A percentile compares a stretch with the other conserved stretches of the same genome.
These are phyloP conservation scores for Neurospora sp. DNA, from an alignment of 495 filamentous ascomycete species.

Conservation along the genomic window DNA sequence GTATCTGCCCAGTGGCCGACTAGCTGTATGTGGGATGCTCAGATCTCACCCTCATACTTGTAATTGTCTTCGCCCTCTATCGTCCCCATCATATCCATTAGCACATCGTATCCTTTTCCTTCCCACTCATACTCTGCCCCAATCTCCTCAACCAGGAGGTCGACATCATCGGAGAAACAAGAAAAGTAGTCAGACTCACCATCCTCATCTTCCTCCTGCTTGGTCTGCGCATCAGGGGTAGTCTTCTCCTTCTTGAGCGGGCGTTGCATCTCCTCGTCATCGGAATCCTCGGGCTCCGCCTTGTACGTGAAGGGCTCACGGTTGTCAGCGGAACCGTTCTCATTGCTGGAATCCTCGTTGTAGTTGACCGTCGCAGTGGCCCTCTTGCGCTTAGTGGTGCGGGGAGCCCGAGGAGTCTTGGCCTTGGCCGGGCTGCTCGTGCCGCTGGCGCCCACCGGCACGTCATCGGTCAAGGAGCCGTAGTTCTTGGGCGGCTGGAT, in stretches of 20 bases:
- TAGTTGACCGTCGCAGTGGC: not conserved
- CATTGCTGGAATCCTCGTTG: not conserved
- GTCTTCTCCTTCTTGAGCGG: not conserved
- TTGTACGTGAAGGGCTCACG: not conserved
- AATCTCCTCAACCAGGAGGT: not conserved
- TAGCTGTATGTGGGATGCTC: not conserved
- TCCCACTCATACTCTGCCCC: not conserved
- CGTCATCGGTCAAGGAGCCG: not conserved
- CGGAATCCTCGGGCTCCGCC: not conserved
- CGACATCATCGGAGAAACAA: not conserved
- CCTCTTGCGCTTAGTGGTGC: not conserved
- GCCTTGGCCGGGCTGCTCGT: not conserved
- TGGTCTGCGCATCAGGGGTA: not conserved
- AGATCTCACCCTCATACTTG: not conserved
- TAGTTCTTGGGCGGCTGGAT: conserved; percentile 18
- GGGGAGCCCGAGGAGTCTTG: not conserved
- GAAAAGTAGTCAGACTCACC: conserved; percentile 11
- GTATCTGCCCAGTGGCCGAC: not conserved
- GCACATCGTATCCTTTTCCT: not conserved
- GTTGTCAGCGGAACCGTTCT: not conserved
- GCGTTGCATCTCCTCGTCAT: not conserved
- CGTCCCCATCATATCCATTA: not conserved
- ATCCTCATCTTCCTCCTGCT: not conserved
- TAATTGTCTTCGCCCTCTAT: not conserved
- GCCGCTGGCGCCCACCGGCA: not conserved